Conservation (phyloP, 2,329 filamentous ascomycete species). For the Acephala macrosclerotiorum region DNA sequence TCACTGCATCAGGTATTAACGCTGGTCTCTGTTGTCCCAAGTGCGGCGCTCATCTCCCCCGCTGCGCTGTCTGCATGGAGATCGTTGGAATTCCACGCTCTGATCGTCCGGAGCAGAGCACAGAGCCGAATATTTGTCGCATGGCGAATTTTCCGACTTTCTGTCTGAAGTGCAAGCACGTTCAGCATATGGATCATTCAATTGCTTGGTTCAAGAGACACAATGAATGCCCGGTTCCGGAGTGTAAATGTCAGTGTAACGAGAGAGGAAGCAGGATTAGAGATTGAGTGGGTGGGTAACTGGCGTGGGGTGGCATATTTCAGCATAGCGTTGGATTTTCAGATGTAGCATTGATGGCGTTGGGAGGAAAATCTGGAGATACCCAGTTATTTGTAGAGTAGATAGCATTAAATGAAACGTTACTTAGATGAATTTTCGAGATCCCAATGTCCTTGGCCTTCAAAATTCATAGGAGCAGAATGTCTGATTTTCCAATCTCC, state of each 20-base stretch:
- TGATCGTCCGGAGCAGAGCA: constrained; percentile 60
- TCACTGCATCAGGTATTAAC: constrained; percentile 63
- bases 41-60: constrained; percentile 71
- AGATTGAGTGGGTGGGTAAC: too few species aligned
- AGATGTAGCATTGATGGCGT: background rate
- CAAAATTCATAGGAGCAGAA: too few species aligned
- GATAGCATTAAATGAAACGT: background rate
- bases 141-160: constrained; percentile 70
- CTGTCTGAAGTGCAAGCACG: constrained; percentile 72
- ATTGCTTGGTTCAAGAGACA: constrained; percentile 71
- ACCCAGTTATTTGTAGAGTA: background rate
- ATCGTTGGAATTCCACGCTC: constrained; percentile 70
- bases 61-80: constrained; percentile 73
- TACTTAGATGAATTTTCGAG: too few species aligned
- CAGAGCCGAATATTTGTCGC: constrained; percentile 55
- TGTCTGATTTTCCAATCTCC: too few species aligned
- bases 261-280: constrained; percentile 15
- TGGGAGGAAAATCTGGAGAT: background rate
- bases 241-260: constrained; percentile 69
- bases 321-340: background rate
- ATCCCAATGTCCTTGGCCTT: too few species aligned
- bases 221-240: constrained; percentile 71
- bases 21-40: constrained; percentile 70
- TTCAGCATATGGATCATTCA: constrained; percentile 72
- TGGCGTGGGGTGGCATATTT: too few species aligned